Evolutionary conservation across 176 grass and related monocot species (phyloP).

Genomic region (Triticum turgidum): DNA sequence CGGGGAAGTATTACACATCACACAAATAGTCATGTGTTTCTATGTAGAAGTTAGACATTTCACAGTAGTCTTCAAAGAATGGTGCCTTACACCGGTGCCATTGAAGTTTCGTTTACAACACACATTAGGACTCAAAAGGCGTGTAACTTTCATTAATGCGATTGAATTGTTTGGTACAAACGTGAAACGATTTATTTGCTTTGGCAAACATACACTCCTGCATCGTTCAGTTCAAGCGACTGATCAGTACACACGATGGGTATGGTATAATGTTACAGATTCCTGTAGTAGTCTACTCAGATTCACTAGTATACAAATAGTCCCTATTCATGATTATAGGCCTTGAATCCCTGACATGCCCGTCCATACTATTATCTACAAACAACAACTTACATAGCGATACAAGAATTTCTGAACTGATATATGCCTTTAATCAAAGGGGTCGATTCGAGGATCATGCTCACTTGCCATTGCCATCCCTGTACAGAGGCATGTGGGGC

Average conservation of each 20-base stretch:
- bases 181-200: slow-evolving; percentile 11
- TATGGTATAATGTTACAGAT: slow-evolving; percentile 15
- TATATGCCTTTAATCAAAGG: slow-evolving; percentile 51
- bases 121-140: too few species aligned
- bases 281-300: background rate
- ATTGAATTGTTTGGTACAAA: background rate
- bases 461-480: slow-evolving; percentile 99
- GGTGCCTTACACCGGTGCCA: too few species aligned
- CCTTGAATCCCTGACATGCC: background rate
- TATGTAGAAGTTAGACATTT: too few species aligned
- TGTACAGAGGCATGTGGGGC: slow-evolving; percentile 96
- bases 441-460: slow-evolving; percentile 94
- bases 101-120: too few species aligned
- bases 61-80: too few species aligned
- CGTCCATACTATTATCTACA: slow-evolving; percentile 47
- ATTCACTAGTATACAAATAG: background rate
- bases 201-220: slow-evolving; percentile 27
- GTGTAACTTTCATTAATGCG: background rate
- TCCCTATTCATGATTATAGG: slow-evolving; percentile 15
- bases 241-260: background rate
- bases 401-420: slow-evolving; percentile 13
- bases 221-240: slow-evolving; percentile 21
- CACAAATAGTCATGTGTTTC: too few species aligned
- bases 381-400: background rate
- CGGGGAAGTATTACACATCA: too few species aligned